These are phyloP conservation scores for Pythium aristosporum DNA, from an alignment of 352 stramenopile species.

Conservation along the genomic window DNA sequence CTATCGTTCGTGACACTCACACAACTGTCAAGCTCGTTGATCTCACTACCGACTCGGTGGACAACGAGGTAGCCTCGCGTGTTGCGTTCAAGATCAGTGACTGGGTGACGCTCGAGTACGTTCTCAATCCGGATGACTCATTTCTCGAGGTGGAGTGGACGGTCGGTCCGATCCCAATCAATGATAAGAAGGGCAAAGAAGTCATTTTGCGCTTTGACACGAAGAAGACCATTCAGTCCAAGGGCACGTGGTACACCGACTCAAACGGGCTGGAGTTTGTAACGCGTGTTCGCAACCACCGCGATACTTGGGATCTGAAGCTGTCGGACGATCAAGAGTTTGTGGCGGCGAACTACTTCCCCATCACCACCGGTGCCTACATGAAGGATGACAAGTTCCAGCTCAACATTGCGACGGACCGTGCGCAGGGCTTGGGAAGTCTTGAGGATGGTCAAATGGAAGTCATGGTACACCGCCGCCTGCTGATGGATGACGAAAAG, in stretches of 20 bases:
- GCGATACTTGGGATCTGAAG: slow-evolving; percentile 88
- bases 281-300: slow-evolving; percentile 83
- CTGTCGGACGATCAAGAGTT: slow-evolving; percentile 89
- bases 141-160: slow-evolving; percentile 96
- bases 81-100: slow-evolving; percentile 75
- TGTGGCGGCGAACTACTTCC: slow-evolving; percentile 97
- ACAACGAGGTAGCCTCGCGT: slow-evolving; percentile 34
- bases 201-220: slow-evolving; percentile 92
- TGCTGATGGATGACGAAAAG: slow-evolving; percentile 92
- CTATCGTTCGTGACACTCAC: slow-evolving; percentile 27
- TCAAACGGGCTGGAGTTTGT: slow-evolving; percentile 96
- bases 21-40: slow-evolving; percentile 44
- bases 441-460: slow-evolving; percentile 92
- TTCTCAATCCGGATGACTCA: slow-evolving; percentile 77
- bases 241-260: slow-evolving; percentile 89
- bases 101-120: slow-evolving; percentile 92
- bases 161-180: slow-evolving; percentile 69
- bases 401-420: slow-evolving; percentile 91
- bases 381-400: slow-evolving; percentile 87
- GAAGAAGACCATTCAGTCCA: slow-evolving; percentile 48
- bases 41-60: slow-evolving; percentile 29
- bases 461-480: slow-evolving; percentile 97
- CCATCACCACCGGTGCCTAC: slow-evolving; percentile 94
- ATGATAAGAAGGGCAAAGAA: slow-evolving; percentile 92
- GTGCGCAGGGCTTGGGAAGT: slow-evolving; percentile 91